Base-by-base conservation (phyloP, 805 yeast genomes). In the Lachancea lanzarotensis region DNA sequence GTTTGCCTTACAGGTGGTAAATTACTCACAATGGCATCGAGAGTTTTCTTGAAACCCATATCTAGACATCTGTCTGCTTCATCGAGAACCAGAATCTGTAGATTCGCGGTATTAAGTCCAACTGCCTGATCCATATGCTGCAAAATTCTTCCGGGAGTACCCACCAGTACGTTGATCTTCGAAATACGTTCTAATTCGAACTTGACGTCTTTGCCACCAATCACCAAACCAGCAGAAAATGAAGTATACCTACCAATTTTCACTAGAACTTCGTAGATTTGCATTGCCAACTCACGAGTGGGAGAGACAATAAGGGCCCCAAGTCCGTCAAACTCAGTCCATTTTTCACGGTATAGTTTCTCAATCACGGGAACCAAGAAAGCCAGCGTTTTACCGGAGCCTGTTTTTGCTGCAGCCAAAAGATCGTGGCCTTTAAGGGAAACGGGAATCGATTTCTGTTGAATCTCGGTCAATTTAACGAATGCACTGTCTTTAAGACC, bases 11-110 rank as follows among this genome's bases (percentile, higher is more conserved):
- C 73, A 10, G 83, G 78, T 0, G 96, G 95, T 48, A 89, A 68
- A 60, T 84, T 87, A 38, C 78, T 76, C 22, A 89, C 67, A 43
- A 89, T 89, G 26, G 82, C 83, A 60, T 90, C 96, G 49, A 89
- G 66, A 36, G 93, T 84, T 54, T 78, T 78, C 59, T 81, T 81
- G 72, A 89, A 89, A 7, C 96, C 96, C 95, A 90, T 86, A 65
- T 89, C 97, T 55, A 89, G 69, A 56, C 93, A 86, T 53, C 96
- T 71, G 60, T 89, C 97, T 0, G 96, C 96, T 64, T 89, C 97
- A 63, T 89, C 97, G 42, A 89, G 65, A 2, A 89, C 89, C 37
- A 89, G 67, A 59, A 83, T 76, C 63, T 89, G 91, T 49, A 89
- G 66, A 58, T 85, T 86, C 18, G 80, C 70, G 9, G 83, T 68